Evolutionary conservation across 441 rosid genomes (phyloP).

Genomic region (Aquilaria agallochum): DNA sequence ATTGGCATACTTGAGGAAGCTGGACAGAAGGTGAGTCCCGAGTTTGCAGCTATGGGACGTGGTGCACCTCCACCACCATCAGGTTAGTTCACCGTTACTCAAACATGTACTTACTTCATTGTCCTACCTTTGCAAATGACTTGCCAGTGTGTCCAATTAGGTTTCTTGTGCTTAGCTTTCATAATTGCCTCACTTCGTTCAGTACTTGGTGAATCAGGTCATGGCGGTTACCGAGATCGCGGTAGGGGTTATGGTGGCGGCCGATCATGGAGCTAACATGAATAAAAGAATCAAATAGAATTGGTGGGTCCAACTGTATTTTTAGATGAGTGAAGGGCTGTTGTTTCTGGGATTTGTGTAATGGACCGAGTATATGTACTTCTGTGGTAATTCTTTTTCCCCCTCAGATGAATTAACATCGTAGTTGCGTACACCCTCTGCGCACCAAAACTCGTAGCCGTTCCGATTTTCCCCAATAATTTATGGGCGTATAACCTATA

Average conservation of each 20-base stretch:
- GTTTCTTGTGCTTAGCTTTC: not conserved
- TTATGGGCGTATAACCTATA: no score
- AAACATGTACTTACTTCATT: not conserved
- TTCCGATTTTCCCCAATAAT: no score
- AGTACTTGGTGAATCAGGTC: constrained; percentile 26
- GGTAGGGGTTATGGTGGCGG: constrained; percentile 56
- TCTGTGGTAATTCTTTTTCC: not conserved
- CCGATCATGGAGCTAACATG: constrained; percentile 41
- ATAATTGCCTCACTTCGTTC: not conserved
- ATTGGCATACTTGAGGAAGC: constrained; percentile 89
- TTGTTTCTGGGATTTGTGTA: not conserved
- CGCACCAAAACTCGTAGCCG: not conserved
- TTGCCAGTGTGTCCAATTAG: not conserved
- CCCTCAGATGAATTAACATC: not conserved
- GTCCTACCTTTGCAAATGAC: no score
- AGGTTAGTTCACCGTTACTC: constrained; percentile 42
- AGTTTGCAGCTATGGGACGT: constrained; percentile 90
- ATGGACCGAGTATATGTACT: constrained; percentile 1
- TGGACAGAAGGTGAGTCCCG: constrained; percentile 88
- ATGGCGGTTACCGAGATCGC: constrained; percentile 58
- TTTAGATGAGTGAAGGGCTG: not conserved
- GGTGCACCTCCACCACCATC: constrained; percentile 89
- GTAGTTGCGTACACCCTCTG: no score
- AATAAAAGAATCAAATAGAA: not conserved
- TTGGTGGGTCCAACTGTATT: not conserved